Base-by-base conservation (phyloP, 129 eudicot genomes). In the Lactuca sativa region DNA sequence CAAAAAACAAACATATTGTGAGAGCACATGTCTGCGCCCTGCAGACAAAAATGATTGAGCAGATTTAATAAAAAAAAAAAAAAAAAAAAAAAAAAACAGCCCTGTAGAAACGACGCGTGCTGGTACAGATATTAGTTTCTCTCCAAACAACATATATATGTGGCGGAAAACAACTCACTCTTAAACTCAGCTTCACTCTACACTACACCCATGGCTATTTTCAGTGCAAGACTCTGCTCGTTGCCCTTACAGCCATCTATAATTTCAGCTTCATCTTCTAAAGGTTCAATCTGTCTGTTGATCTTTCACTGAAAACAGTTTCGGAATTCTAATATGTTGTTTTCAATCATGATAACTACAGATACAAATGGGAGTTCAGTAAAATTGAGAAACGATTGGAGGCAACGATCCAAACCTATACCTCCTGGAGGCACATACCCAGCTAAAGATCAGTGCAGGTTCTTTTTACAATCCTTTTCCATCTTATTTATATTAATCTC, bases 391-490 rank as follows among this genome's bases (percentile, higher is more conserved):
- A 85, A 86, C 0, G 92, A 93, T 36, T 93, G 98, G 98, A 85
- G 98, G 72, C 75, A 81, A 51, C 82, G 80, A 41, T 93, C 98
- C 25, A 83, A 69, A 65, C 88, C 95, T 33, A 93, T 93, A 54
- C 92, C 92, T 73, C 88, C 96, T 43, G 96, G 98, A 47, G 98
- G 96, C 38, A 85, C 82, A 62, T 93, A 93, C 64, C 98, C 98
- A 6, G 98, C 98, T 53, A 93, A 89, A 80, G 98, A 89, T 14
- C 92, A 93, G 17, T 93, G 98, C 98, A 91, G 97, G 96, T 91
- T 25, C 47, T 67, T 9, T 14, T 30, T 15, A 4, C 34, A 40
- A 33, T 59, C 4, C 10, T 17, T 44, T 47, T 34, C 54, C 53
- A 32, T 36, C 6, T 25, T 21, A 1, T 4, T 18, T 31, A 5